Evolutionary conservation across 2,329 filamentous ascomycete genomes (phyloP), one percentile per base, ranked within the genome.

Genomic region (Microcyclospora pomicola): DNA sequence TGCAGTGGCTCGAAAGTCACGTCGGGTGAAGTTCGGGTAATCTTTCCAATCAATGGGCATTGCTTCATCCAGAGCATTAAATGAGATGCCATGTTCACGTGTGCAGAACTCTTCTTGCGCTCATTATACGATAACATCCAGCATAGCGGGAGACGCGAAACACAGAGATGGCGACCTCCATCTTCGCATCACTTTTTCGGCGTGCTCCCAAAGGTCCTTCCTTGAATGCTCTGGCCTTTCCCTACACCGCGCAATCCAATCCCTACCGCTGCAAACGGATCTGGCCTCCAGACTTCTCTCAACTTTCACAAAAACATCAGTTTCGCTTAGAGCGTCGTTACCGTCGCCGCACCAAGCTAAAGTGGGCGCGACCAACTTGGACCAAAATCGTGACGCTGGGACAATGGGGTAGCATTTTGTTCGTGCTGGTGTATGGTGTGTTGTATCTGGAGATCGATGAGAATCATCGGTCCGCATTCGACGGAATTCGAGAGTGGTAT

Each of bases 281-380:
- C 46, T 88, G 82, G 82, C 82, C 82, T 40, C 82, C 82, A 10
- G 77, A 86, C 59, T 82, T 88, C 59, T 63, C 68, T 44, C 72
- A 74, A 54, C 70, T 88, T 42, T 75, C 75, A 29, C 63, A 68
- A 34, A 80, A 81, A 58, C 75, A 86, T 53, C 78, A 87, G 59
- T 80, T 87, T 55, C 71, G 76, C 32, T 78, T 85, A 49, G 82
- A 88, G 65, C 77, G 81, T 58, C 78, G 80, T 54, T 87, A 80
- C 62, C 81, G 84, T 61, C 70, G 82, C 37, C 71, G 82, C 38
- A 60, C 80, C 16, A 68, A 69, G 41, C 59, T 82, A 48, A 73
- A 75, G 49, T 72, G 71, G 53, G 67, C 70, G 31, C 64, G 76
- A 15, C 79, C 80, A 7, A 58, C 61, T 34, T 83, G 77, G 76